Conservation (phyloP, 2,329 filamentous ascomycete genomes). For the Periconia digitata region DNA sequence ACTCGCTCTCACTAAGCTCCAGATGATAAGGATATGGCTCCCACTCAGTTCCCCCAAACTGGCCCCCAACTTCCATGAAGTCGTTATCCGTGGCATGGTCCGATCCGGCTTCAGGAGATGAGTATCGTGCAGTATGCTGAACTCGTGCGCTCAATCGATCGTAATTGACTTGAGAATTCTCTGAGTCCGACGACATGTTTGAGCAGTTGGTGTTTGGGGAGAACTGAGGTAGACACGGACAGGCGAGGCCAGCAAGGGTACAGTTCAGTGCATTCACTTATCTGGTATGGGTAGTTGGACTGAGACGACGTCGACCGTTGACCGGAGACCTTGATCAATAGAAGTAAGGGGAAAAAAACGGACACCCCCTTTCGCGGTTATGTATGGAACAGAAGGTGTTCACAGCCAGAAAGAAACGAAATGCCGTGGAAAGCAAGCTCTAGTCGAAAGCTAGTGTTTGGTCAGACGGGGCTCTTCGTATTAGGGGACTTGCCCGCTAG, state of each 20-base stretch:
- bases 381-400: neutral
- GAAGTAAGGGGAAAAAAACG: too few relatives aligned
- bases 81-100: constrained; percentile 3
- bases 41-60: constrained; percentile 3
- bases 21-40: constrained; percentile 4
- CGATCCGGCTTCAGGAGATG: neutral
- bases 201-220: neutral
- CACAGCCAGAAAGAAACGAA: neutral
- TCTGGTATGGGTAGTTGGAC: neutral
- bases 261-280: neutral
- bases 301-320: neutral
- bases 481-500: neutral
- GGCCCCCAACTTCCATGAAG: constrained; percentile 4
- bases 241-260: neutral
- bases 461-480: constrained; percentile 2
- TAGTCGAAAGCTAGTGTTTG: constrained; percentile 6
- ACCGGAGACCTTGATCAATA: too few relatives aligned
- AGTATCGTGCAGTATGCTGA: constrained; percentile 2
- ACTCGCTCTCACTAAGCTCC: constrained; percentile 7
- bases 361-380: neutral
- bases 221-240: neutral
- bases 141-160: constrained; percentile 2
- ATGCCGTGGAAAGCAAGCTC: neutral
- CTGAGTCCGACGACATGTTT: constrained; percentile 4
- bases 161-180: constrained; percentile 3